Evolutionary conservation across 495 filamentous ascomycete species (phyloP).

Genomic region (Penicillium dipodomyicola): DNA sequence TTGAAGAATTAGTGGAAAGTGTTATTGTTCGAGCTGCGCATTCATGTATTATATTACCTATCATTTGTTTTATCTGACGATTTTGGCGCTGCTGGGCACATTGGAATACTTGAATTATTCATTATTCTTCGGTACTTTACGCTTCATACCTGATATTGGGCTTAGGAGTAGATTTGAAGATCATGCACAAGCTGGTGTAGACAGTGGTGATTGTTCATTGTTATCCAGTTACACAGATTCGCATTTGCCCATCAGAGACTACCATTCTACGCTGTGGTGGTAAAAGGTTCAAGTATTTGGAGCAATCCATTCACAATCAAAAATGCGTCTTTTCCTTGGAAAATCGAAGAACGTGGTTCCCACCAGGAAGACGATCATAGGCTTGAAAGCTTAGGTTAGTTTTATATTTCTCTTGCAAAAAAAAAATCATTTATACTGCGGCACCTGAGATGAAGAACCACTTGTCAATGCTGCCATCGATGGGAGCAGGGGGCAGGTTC

Average conservation of each 20-base stretch:
- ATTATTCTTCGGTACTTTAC: neutral
- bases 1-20: slow-evolving; percentile 45
- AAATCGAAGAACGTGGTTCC: neutral
- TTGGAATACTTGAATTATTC: slow-evolving; percentile 2
- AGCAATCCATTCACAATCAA: neutral
- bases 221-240: neutral
- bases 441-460: slow-evolving; percentile 99
- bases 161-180: neutral
- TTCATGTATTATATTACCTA: slow-evolving; percentile 33
- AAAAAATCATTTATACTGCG: slow-evolving; percentile 61
- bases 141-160: neutral
- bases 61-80: slow-evolving; percentile 12
- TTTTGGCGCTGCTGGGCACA: slow-evolving; percentile 8
- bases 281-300: neutral
- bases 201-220: neutral
- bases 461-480: slow-evolving; percentile 97
- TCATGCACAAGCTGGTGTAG: neutral
- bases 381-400: slow-evolving; percentile 14
- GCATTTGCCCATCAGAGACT: neutral
- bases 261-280: neutral
- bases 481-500: slow-evolving; percentile 78
- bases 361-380: slow-evolving; percentile 5
- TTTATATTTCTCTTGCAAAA: slow-evolving; percentile 18
- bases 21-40: slow-evolving; percentile 22
- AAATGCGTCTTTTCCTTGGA: neutral